Evolutionary conservation across 2,329 filamentous ascomycete species (phyloP).

Genomic region (Falciphora oryzae): DNA sequence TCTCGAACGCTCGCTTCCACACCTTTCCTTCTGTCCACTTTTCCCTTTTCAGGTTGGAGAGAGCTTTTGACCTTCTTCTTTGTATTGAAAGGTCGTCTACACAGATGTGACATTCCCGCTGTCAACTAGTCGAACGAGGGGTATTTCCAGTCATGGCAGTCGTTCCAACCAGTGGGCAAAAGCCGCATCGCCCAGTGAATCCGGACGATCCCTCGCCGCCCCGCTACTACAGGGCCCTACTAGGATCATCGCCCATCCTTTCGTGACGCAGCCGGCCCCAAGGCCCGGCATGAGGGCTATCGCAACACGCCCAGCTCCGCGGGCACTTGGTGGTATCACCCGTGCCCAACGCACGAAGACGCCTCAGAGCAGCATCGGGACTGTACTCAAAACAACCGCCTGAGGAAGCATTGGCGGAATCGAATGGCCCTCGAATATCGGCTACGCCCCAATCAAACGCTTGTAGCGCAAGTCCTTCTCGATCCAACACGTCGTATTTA

Average conservation of each 20-base stretch:
- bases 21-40: neutral
- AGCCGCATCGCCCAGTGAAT: neutral
- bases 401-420: neutral
- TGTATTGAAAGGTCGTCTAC: neutral
- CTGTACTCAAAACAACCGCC: neutral
- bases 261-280: neutral
- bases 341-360: neutral
- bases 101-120: neutral
- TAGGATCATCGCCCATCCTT: neutral
- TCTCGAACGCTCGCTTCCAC: neutral
- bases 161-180: neutral
- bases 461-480: neutral
- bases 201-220: neutral
- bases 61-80: neutral
- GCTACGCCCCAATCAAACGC: neutral
- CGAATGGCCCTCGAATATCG: neutral
- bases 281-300: neutral
- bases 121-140: neutral
- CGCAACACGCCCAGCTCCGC: neutral
- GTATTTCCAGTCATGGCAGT: neutral
- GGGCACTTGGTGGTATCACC: neutral
- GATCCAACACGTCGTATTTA: neutral
- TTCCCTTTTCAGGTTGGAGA: neutral
- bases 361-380: neutral
- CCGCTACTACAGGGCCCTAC: neutral